These are phyloP conservation scores for Solanum chiquidenum DNA, from an alignment of 257 asterid species.

Conservation along the genomic window DNA sequence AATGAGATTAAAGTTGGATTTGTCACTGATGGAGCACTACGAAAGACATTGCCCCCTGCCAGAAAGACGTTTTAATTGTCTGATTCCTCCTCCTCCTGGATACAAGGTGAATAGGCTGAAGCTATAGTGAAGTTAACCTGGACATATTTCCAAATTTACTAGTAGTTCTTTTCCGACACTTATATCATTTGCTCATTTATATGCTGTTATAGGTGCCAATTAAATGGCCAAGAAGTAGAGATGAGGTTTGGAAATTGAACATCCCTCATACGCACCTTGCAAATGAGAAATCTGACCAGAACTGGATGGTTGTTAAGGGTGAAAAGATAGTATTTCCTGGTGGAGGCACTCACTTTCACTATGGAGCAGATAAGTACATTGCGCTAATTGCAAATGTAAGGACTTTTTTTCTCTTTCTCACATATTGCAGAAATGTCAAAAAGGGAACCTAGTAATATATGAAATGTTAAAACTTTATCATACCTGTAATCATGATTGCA, in stretches of 20 bases:
- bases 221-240: slow-evolving; percentile 96
- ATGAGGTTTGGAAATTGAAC: slow-evolving; percentile 87
- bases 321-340: slow-evolving; percentile 79
- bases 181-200: not conserved
- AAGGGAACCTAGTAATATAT: not conserved
- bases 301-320: slow-evolving; percentile 95
- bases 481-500: slow-evolving; percentile 16
- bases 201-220: slow-evolving; percentile 48
- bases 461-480: slow-evolving; percentile 1
- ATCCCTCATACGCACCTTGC: slow-evolving; percentile 97
- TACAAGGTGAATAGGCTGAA: slow-evolving; percentile 50
- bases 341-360: slow-evolving; percentile 94
- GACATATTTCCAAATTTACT: not conserved
- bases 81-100: slow-evolving; percentile 95
- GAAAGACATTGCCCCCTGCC: slow-evolving; percentile 94
- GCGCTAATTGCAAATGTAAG: slow-evolving; percentile 84
- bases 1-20: slow-evolving; percentile 81
- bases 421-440: not conserved
- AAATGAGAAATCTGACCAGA: slow-evolving; percentile 90
- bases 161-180: not conserved
- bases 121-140: not conserved
- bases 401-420: slow-evolving; percentile 9
- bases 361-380: slow-evolving; percentile 86
- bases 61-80: slow-evolving; percentile 79
- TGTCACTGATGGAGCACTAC: slow-evolving; percentile 96